Conservation (phyloP, 1,284 basidiomycete species). For the Melanopsichium pennsylvanicum region DNA sequence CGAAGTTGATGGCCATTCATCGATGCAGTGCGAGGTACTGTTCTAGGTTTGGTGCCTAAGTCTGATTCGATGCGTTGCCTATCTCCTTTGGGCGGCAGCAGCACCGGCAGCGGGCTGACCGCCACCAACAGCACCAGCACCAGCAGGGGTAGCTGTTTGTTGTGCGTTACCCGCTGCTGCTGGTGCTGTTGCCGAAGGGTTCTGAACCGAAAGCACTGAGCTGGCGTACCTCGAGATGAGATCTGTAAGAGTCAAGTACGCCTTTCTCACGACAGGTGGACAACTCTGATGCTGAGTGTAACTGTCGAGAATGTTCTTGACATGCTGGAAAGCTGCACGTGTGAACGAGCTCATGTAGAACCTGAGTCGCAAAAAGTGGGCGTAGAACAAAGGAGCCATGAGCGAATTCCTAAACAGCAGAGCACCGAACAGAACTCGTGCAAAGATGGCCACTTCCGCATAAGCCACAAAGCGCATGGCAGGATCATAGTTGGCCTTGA, state of each 20-base stretch:
- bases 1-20: no score
- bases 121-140: constrained; percentile 5
- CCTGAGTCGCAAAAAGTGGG: constrained; percentile 62
- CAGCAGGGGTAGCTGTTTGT: constrained; percentile 3
- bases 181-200: constrained; percentile 4
- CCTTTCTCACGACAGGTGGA: constrained; percentile 59
- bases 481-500: constrained; percentile 65
- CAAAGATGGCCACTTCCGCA: constrained; percentile 64
- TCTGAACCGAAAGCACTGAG: constrained; percentile 60
- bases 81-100: constrained; percentile 14
- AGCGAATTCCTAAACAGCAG: constrained; percentile 62
- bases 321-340: constrained; percentile 62
- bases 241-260: constrained; percentile 59
- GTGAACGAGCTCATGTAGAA: constrained; percentile 66
- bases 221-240: constrained; percentile 60
- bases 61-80: no score
- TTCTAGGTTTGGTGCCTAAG: no score
- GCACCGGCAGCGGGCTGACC: background rate
- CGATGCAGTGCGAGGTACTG: background rate
- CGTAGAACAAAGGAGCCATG: constrained; percentile 61
- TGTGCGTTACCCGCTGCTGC: no score
- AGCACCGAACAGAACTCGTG: constrained; percentile 62
- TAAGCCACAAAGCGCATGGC: constrained; percentile 66
- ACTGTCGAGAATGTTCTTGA: constrained; percentile 53
- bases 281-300: constrained; percentile 58